Base-by-base conservation (phyloP, 371 early-diverging fungal genomes). In the Basidiobolus heterosporus region DNA sequence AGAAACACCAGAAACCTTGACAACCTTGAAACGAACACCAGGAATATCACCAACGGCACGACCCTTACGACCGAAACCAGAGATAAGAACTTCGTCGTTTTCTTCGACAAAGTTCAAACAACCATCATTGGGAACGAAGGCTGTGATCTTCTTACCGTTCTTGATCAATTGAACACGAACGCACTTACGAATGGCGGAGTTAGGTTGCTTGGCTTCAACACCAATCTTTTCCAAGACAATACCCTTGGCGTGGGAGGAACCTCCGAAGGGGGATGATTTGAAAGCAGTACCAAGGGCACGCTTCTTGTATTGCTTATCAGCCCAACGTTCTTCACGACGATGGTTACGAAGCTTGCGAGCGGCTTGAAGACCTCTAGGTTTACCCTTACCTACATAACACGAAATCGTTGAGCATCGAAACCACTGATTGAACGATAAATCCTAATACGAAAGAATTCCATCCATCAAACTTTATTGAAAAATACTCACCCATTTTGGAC, bases 161-260 rank as follows among this genome's bases (percentile, higher is more conserved):
- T 96, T 96, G 82, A 98, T 98, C 55, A 99, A 81, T 76, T 99
- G 99, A 55, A 97, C 96, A 85, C 99, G 91, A 55, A 99, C 98
- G 76, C 96, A 97, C 82, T 99, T 99, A 79, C 99, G 93, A 78
- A 99, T 95, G 62, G 99, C 99, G 72, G 99, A 99, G 92, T 99
- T 99, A 61, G 99, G 99, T 80, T 99, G 99, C 77, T 99, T 99
- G 60, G 99, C 97, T 80, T 98, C 99, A 59, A 99, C 93, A 85
- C 99, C 99, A 74, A 97, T 95, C 84, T 98, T 99, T 80, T 98
- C 99, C 47, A 98, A 77, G 50, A 99, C 99, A 65, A 99, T 99
- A 53, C 99, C 99, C 85, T 96, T 98, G 67, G 99, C 99, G 78
- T 97, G 98, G 52, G 99, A 99, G 49, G 98, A 85, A 51, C 92